These are phyloP conservation scores for Nymphaea colorata DNA, from an alignment of 164 flowering plant species.

Conservation along the genomic window DNA sequence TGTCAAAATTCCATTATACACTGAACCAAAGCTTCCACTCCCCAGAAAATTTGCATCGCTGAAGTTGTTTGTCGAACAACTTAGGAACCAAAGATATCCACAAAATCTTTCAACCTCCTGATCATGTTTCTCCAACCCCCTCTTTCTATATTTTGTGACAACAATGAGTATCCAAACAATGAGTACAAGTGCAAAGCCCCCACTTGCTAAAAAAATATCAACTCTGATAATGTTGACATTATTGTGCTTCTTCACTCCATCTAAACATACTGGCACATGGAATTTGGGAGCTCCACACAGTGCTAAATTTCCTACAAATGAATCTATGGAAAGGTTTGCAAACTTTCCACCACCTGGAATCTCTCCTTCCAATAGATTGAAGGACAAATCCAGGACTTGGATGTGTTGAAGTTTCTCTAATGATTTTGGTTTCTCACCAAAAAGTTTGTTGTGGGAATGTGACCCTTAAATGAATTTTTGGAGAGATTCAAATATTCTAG, in stretches of 20 bases:
- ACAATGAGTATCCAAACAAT: not conserved
- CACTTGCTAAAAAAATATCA: too few species aligned
- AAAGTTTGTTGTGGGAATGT: not conserved
- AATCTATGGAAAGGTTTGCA: not conserved
- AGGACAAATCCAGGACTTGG: conserved; percentile 1
- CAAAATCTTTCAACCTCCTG: not conserved
- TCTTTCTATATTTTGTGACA: not conserved
- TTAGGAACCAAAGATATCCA: not conserved
- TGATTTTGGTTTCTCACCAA: conserved; percentile 3
- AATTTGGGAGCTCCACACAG: conserved; percentile 2
- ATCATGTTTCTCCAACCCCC: too few species aligned
- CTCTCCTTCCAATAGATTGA: conserved; percentile 4
- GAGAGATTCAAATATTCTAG: not conserved
- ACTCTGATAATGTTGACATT: too few species aligned
- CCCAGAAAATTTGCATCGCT: conserved; percentile 1
- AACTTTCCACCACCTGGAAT: conserved; percentile 3
- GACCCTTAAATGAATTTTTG: not conserved
- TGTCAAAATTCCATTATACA: conserved; percentile 2
- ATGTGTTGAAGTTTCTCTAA: not conserved
- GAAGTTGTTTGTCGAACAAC: conserved; percentile 6
- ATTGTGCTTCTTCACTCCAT: not conserved
- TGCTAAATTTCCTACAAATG: not conserved
- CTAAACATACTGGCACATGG: not conserved
- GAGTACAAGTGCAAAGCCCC: not conserved
- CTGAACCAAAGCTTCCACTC: conserved; percentile 2